These are phyloP conservation scores for Candida khao-thaluensis DNA, from an alignment of 805 yeast species.

Conservation along the genomic window DNA sequence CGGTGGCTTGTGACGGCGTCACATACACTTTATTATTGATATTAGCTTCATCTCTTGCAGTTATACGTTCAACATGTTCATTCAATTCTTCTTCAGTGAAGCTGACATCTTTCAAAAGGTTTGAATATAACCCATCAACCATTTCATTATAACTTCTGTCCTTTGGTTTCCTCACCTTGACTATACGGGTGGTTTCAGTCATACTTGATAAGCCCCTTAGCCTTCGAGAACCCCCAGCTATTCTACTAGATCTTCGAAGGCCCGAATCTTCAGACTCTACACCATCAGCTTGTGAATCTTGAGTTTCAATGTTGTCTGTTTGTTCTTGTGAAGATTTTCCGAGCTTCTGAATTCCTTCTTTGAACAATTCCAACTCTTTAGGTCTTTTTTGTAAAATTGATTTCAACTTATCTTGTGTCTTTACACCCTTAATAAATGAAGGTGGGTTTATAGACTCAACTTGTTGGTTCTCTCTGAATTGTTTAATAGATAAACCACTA, in stretches of 20 bases:
- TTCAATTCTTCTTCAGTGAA: slow-evolving; percentile 25
- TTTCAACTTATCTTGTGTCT: slow-evolving; percentile 2
- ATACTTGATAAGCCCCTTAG: slow-evolving; percentile 4
- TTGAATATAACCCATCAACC: slow-evolving; percentile 1
- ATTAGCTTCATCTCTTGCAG: slow-evolving; percentile 17
- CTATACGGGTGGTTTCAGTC: background rate
- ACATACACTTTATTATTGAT: slow-evolving; percentile 7
- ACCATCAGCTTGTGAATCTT: slow-evolving; percentile 11
- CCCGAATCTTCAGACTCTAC: background rate
- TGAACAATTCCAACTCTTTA: slow-evolving; percentile 1
- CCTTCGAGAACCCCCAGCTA: background rate
- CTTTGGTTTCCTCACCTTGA: background rate
- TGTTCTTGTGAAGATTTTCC: background rate
- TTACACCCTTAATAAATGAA: slow-evolving; percentile 58
- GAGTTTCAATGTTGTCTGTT: background rate
- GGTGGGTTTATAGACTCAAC: slow-evolving; percentile 73
- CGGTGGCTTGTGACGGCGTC: slow-evolving; percentile 8
- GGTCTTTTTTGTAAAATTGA: slow-evolving; percentile 1
- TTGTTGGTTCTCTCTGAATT: slow-evolving; percentile 56
- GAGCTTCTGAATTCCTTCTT: background rate
- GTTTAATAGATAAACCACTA: slow-evolving; percentile 67
- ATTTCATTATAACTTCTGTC: background rate
- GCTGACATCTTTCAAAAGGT: slow-evolving; percentile 22
- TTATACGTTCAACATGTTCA: slow-evolving; percentile 11
- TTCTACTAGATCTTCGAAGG: background rate